Evolutionary conservation across 1,284 basidiomycete species (phyloP).

Genomic region (Fomitopsis betulina): DNA sequence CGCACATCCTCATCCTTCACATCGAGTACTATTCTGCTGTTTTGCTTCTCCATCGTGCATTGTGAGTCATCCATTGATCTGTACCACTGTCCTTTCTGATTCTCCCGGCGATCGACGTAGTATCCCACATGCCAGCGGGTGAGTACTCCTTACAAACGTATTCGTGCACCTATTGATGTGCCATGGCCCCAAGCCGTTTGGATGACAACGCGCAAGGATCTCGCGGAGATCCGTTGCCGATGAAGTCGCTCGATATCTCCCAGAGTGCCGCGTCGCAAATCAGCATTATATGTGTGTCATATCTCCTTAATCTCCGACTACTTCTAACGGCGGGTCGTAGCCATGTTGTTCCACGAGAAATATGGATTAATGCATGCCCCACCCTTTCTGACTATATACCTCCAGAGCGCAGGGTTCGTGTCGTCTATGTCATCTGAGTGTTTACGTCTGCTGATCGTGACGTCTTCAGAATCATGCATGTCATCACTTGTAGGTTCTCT

Average conservation of each 20-base stretch:
- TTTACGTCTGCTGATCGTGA: constrained; percentile 5
- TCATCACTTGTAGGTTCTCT: constrained; percentile 53
- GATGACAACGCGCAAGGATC: not conserved
- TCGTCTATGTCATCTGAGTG: not conserved
- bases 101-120: constrained; percentile 27
- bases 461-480: constrained; percentile 70
- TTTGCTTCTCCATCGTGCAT: constrained; percentile 75
- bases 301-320: not conserved
- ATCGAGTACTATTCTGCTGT: constrained; percentile 78
- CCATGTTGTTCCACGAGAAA: constrained; percentile 52
- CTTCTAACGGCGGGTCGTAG: constrained; percentile 27
- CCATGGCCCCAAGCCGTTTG: not conserved
- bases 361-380: constrained; percentile 63
- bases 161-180: not conserved
- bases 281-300: constrained; percentile 54
- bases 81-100: constrained; percentile 2
- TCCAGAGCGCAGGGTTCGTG: constrained; percentile 72
- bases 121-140: constrained; percentile 68
- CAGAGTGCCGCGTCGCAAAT: constrained; percentile 75
- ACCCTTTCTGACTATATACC: constrained; percentile 69
- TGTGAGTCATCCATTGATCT: constrained; percentile 46
- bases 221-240: constrained; percentile 13
- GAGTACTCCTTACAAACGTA: constrained; percentile 11
- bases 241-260: constrained; percentile 74
- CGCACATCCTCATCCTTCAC: constrained; percentile 69